Evolutionary conservation across 495 filamentous ascomycete species (phyloP), one percentile per base, ranked within the genome.

Genomic region (Daldinia loculata): DNA sequence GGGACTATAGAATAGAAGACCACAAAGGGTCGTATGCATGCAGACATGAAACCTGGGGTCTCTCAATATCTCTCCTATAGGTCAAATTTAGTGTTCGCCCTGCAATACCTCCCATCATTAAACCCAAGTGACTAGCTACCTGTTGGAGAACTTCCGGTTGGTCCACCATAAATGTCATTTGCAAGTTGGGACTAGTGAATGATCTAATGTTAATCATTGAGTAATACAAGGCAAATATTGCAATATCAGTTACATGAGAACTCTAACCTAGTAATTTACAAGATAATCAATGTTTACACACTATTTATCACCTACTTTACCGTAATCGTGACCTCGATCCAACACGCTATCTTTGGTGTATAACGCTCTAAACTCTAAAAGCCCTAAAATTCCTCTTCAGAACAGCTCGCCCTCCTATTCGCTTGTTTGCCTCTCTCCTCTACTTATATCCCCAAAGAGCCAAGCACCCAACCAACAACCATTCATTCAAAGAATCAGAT

Each of bases 401-500:
- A 36, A 36, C 29, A 36, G 4, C 30, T 36, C 14, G n/a, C 29
- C 30, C 17, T 14, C 30, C 17, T 14, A 36, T 15, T 56, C 27
- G 19, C 53, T 19, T 36, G 22, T 11, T 52, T 61, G 32, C 8
- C 14, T 9, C 14, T 45, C 24, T 34, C 12, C 39, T 34, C 27
- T 59, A 27, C 50, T 29, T 14, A 29, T 51, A 22, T 32, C 50
- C 50, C 34, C 14, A 24, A 72, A 68, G 59, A 45, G 29, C 63
- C 53, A 24, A 39, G 38, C n/a, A 63, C 22, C 45, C 26, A 41
- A 24, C 38, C 38, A 11, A 30, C 14, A 52, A 48, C 5, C 9
- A 1, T 36, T 57, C 51, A 93, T 36, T 61, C 51, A 93, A 61
- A 92, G 78, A 61, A 92, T 88, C 67, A 93, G 63, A 76, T 93